These are phyloP conservation scores for Colletotrichum sp. DNA, from an alignment of 2,329 filamentous ascomycete species.

Conservation along the genomic window DNA sequence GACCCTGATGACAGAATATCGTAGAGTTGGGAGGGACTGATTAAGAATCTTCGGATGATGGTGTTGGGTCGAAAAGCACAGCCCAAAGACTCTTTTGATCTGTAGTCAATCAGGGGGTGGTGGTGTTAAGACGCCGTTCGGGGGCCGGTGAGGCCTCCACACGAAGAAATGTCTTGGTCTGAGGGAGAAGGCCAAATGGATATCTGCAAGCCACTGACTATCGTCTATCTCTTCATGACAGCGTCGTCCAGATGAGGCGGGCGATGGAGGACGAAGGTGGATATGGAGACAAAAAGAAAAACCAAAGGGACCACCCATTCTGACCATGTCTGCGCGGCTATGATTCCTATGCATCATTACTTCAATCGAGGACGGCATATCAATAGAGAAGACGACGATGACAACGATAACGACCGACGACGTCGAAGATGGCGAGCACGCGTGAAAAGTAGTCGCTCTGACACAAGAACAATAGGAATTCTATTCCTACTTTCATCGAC, in stretches of 20 bases:
- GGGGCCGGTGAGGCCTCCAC: background rate
- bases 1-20: background rate
- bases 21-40: background rate
- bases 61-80: background rate
- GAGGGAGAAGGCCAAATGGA: background rate
- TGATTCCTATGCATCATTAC: too few relatives aligned
- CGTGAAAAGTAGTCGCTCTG: background rate
- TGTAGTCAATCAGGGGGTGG: background rate
- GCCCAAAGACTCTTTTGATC: background rate
- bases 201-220: background rate
- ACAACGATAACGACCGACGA: background rate
- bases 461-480: background rate
- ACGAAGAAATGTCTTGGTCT: background rate
- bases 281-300: background rate
- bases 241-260: background rate
- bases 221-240: background rate
- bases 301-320: too few relatives aligned
- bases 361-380: background rate
- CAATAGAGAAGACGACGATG: background rate
- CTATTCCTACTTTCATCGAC: accelerated
- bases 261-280: background rate
- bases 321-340: too few relatives aligned
- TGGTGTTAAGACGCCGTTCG: background rate
- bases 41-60: background rate
- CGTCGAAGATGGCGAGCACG: background rate